Evolutionary conservation across 306 rosid species (phyloP).

Genomic region (Malus sylvestris): DNA sequence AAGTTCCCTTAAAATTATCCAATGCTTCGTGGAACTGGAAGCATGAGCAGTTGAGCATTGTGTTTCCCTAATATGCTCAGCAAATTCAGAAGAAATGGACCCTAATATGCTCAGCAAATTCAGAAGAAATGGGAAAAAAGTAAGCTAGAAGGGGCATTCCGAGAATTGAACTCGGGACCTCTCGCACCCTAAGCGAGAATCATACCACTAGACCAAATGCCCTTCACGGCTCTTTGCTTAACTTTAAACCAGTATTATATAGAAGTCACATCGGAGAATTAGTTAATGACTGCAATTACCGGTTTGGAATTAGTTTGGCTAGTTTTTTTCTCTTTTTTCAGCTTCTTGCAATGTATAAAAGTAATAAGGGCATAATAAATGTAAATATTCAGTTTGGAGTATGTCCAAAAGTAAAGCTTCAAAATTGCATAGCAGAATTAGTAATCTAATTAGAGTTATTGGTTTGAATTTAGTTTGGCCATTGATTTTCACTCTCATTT

Average conservation of each 20-base stretch:
- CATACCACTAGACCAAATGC: constrained; percentile 16
- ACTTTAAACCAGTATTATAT: too few relatives aligned
- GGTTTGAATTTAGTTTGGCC: too few relatives aligned
- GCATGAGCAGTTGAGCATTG: neutral
- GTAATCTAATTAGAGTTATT: neutral
- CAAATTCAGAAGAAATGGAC: neutral
- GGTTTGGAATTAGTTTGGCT: neutral
- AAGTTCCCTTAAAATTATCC: neutral
- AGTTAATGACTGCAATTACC: neutral
- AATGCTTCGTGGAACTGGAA: neutral
- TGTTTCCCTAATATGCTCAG: too few relatives aligned
- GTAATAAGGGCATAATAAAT: neutral
- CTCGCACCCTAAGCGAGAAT: constrained; percentile 14
- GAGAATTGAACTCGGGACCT: constrained; percentile 11
- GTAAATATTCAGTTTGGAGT: neutral
- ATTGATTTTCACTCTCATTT: neutral
- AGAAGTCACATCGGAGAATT: neutral
- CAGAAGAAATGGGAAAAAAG: neutral
- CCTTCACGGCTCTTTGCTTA: neutral
- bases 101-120: too few relatives aligned
- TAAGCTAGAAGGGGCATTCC: neutral
- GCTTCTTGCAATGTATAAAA: neutral
- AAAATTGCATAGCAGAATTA: too few relatives aligned
- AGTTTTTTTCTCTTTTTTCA: neutral
- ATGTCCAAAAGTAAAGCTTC: neutral